A percentile compares a stretch with the other conserved stretches of the same genome.
Evolutionary conservation across 257 asterid species (phyloP).

Genomic region (Nicotiana tabacum): DNA sequence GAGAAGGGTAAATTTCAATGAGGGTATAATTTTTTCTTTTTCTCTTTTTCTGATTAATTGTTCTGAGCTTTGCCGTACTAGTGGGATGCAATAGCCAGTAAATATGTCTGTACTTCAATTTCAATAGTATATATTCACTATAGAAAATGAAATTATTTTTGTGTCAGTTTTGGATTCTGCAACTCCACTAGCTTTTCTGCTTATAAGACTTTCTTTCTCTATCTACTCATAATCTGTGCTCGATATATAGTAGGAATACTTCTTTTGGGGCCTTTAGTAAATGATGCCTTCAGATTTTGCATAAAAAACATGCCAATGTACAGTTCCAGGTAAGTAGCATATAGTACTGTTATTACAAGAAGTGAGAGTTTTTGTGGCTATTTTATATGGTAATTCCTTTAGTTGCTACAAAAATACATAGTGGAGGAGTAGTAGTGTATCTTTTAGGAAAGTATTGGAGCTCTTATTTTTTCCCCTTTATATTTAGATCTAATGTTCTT

Average conservation of each 20-base stretch:
- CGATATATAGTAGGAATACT: not conserved
- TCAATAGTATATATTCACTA: not conserved
- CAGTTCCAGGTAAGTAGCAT: not conserved
- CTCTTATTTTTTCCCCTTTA: not conserved
- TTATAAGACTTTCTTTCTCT: not conserved
- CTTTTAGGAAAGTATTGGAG: too few relatives aligned
- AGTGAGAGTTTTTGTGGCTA: too few relatives aligned
- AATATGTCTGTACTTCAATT: not conserved
- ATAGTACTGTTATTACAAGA: too few relatives aligned
- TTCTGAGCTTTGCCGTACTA: not conserved
- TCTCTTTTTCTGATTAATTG: not conserved
- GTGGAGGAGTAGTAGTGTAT: too few relatives aligned
- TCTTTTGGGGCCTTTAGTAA: not conserved
- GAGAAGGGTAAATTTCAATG: not conserved
- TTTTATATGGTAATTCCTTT: too few relatives aligned
- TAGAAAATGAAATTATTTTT: not conserved
- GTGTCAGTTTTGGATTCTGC: not conserved
- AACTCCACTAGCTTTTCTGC: not conserved
- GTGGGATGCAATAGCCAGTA: not conserved
- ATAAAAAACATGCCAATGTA: not conserved
- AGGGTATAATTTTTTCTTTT: not conserved
- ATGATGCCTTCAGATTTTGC: not conserved
- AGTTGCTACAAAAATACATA: too few relatives aligned
- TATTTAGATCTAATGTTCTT: not conserved
- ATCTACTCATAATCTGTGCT: not conserved